Conservation (phyloP, 2,329 filamentous ascomycete genomes). For the Neopestalotiopsis clavispora region DNA sequence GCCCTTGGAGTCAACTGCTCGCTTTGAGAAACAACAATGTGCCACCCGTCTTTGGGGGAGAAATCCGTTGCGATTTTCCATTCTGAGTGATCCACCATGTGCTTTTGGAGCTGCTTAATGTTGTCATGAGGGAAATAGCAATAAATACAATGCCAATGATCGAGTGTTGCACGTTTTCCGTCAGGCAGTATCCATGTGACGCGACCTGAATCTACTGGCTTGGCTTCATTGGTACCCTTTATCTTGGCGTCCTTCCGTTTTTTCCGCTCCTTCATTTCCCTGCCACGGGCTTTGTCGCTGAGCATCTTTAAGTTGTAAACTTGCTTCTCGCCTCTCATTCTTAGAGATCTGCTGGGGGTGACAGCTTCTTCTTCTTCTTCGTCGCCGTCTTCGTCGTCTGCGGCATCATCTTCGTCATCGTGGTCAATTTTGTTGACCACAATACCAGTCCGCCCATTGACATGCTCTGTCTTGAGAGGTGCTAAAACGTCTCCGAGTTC, state of each 20-base stretch:
- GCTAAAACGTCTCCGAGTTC: conserved; percentile 20
- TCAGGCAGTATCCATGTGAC: conserved; percentile 51
- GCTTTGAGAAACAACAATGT: conserved; percentile 32
- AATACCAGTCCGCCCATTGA: conserved; percentile 34
- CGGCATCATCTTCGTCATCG: conserved; percentile 30
- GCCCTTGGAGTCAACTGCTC: conserved; percentile 30
- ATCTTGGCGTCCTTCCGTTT: conserved; percentile 35
- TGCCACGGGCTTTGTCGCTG: conserved; percentile 62
- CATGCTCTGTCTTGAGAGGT: conserved; percentile 37
- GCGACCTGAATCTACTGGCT: conserved; percentile 36
- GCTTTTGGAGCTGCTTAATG: conserved; percentile 52
- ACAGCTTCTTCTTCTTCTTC: conserved; percentile 55
- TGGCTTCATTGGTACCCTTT: conserved; percentile 26
- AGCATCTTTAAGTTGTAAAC: conserved; percentile 65
- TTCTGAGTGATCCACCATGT: conserved; percentile 53
- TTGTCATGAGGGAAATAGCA: conserved; percentile 54
- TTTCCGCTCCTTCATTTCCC: conserved; percentile 50
- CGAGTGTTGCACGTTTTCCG: conserved; percentile 50
- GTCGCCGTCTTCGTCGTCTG: conserved; percentile 43
- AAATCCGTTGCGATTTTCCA: conserved; percentile 48
- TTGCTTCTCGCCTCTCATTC: conserved; percentile 52
- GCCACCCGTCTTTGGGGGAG: conserved; percentile 21
- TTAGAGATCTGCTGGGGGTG: conserved; percentile 57
- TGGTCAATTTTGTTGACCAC: conserved; percentile 27
- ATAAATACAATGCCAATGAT: conserved; percentile 55